A percentile compares a stretch with the other conserved stretches of the same genome.
Evolutionary conservation across 306 rosid species (phyloP).

Genomic region (Canavalia gladiata): DNA sequence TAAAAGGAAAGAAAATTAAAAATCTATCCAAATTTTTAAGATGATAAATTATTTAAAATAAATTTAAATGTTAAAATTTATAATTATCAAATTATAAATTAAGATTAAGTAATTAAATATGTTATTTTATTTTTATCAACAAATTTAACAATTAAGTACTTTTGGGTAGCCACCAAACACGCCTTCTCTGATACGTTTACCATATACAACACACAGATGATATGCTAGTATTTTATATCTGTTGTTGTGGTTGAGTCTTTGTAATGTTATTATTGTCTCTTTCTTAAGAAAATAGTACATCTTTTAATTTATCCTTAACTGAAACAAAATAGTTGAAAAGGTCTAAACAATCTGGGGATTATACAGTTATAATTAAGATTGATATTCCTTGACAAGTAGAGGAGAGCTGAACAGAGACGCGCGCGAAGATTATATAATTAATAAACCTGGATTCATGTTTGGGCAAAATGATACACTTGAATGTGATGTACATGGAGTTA

Average conservation of each 20-base stretch:
- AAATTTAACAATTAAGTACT: too few species aligned
- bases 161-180: too few species aligned
- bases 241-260: background rate
- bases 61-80: too few species aligned
- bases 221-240: background rate
- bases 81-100: too few species aligned
- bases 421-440: too few species aligned
- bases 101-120: too few species aligned
- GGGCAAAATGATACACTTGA: background rate
- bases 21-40: too few species aligned
- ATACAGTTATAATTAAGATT: background rate
- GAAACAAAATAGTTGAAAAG: background rate
- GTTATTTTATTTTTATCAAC: too few species aligned
- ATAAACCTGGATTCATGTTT: background rate
- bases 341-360: background rate
- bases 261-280: background rate
- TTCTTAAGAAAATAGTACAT: background rate
- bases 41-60: too few species aligned
- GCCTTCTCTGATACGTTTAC: too few species aligned
- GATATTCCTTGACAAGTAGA: constrained; percentile 16
- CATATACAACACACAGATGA: too few species aligned
- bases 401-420: background rate
- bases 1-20: too few species aligned
- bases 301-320: background rate
- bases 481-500: background rate